Conservation (phyloP, 2,329 filamentous ascomycete species). For the Stemphylium vesicarium region DNA sequence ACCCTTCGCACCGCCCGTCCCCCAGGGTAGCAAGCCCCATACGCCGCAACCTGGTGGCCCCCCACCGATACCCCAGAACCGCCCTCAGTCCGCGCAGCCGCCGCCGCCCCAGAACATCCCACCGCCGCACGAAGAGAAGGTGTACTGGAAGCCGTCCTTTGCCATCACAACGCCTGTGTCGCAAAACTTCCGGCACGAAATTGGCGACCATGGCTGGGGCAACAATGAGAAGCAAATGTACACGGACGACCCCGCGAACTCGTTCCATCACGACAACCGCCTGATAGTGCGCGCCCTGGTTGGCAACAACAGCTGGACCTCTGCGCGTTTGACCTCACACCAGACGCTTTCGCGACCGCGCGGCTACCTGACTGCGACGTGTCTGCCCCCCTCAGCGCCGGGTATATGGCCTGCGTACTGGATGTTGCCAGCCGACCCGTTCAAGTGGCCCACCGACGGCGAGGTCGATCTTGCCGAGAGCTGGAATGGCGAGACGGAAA, state of each 20-base stretch:
- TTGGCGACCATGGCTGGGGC: constrained; percentile 66
- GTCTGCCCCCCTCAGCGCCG: constrained; percentile 60
- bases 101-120: constrained; percentile 40
- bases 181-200: constrained; percentile 61
- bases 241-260: constrained; percentile 57
- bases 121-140: constrained; percentile 30
- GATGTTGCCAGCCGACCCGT: constrained; percentile 65
- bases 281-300: constrained; percentile 62
- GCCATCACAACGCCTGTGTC: constrained; percentile 55
- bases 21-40: constrained; percentile 40
- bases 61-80: constrained; percentile 37
- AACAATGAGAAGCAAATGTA: constrained; percentile 68
- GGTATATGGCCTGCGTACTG: constrained; percentile 69
- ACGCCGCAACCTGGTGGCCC: constrained; percentile 27
- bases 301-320: constrained; percentile 56
- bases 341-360: constrained; percentile 59
- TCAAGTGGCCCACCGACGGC: constrained; percentile 65
- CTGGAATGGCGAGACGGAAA: constrained; percentile 65
- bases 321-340: constrained; percentile 61
- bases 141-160: constrained; percentile 63
- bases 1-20: constrained; percentile 36
- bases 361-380: constrained; percentile 60
- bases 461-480: constrained; percentile 67
- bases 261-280: constrained; percentile 60
- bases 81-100: constrained; percentile 33